Evolutionary conservation across 352 stramenopile genomes (phyloP).

Genomic region (Pythium myriotylum): DNA sequence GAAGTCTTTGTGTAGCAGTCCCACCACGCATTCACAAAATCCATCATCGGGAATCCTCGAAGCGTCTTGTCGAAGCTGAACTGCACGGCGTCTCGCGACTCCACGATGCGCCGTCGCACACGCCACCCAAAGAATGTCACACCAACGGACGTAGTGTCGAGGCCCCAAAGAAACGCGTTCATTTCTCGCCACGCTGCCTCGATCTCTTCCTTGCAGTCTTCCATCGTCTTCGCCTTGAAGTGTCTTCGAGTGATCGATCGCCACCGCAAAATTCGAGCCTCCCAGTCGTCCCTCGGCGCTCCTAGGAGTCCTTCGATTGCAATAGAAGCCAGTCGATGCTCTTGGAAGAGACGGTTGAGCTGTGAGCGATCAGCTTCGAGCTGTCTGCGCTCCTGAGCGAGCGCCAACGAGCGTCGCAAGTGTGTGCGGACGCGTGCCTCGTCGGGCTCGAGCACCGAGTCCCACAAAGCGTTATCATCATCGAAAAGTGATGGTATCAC

Average conservation of each 20-base stretch:
- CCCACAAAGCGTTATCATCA: neutral
- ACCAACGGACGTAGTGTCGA: constrained; percentile 1
- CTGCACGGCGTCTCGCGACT: neutral
- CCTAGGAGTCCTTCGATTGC: neutral
- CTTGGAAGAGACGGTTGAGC: constrained; percentile 1
- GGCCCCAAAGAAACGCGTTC: constrained; percentile 3
- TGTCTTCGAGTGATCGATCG: neutral
- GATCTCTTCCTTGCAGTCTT: constrained; percentile 7
- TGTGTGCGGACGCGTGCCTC: too few relatives aligned
- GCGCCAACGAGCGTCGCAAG: neutral
- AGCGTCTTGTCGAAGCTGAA: constrained; percentile 17
- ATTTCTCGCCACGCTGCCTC: constrained; percentile 4
- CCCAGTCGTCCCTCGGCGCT: too few relatives aligned
- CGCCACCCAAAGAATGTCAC: neutral
- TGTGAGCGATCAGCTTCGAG: neutral
- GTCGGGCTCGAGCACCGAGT: too few relatives aligned
- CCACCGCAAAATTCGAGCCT: constrained; percentile 3
- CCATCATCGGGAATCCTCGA: neutral
- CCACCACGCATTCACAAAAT: constrained; percentile 6
- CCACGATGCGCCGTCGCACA: too few relatives aligned
- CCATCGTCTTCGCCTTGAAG: constrained; percentile 5
- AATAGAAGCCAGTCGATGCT: constrained; percentile 1
- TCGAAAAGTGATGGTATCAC: neutral
- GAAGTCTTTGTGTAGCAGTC: constrained; percentile 2
- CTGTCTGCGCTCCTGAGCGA: neutral